Evolutionary conservation across 176 grass and related monocot species (phyloP).

Genomic region (Bonia amplexicaulis): DNA sequence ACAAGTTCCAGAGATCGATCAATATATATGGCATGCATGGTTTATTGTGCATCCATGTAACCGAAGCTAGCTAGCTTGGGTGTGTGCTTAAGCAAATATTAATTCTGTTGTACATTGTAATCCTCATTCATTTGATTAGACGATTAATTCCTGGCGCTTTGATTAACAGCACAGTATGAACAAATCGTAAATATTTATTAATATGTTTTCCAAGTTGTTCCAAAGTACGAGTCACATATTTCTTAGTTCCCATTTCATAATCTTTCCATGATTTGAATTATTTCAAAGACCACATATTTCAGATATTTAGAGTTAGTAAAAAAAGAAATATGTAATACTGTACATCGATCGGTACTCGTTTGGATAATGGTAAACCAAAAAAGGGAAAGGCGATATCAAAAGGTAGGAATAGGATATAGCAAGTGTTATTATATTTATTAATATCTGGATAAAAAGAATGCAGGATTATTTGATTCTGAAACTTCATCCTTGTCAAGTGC

Average conservation of each 20-base stretch:
- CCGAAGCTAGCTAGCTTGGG: no score
- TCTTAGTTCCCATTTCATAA: not conserved
- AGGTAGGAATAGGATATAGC: not conserved
- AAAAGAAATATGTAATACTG: no score
- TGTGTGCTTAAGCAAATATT: no score
- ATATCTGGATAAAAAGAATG: not conserved
- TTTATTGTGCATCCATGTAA: not conserved
- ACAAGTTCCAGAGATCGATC: not conserved
- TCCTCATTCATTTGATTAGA: no score
- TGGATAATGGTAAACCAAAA: no score
- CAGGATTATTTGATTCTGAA: not conserved
- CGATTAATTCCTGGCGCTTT: no score
- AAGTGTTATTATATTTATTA: no score
- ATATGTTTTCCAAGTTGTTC: not conserved
- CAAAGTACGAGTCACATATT: not conserved
- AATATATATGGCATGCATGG: not conserved
- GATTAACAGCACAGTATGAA: no score
- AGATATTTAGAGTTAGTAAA: not conserved
- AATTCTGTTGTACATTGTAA: no score
- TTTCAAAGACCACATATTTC: not conserved
- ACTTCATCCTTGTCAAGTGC: not conserved
- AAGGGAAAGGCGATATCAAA: not conserved
- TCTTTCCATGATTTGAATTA: not conserved
- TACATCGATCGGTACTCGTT: no score
- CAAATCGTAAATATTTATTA: no score